Evolutionary conservation across 176 grass and related monocot genomes (phyloP), one percentile per base, ranked within the genome.

Genomic region (Musa itinerans): DNA sequence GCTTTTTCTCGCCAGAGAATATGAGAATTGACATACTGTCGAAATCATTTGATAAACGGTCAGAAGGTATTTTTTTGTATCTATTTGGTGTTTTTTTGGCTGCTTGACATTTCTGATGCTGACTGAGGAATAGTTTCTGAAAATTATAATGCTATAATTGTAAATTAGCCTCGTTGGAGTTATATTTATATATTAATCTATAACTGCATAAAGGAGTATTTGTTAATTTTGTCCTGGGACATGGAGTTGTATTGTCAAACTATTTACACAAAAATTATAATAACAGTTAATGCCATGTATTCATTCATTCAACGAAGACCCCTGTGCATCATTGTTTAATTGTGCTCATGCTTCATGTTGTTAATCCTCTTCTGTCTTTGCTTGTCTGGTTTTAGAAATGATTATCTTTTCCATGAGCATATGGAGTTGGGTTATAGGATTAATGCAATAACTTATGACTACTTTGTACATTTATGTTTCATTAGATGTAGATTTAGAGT

Each of bases 41-140:
- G 67, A 97, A 80, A 86, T 90, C 90, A 76, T 97, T 97, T 83
- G 90, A 98, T 83, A 93, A 84, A 73, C 78, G 90, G 48, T 93
- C 87, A 58, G 71, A 85, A 93, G 94, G 94, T 97, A 93, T 72
- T 19, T 58, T 65, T 34, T 62, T 49, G 48, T 23, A 21, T 9
- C 26, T 15, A 19, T n/a, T 20, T n/a, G 7, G 6, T 57, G 21
- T 9, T 74, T 56, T 15, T 50, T 27, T 58, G n/a, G 8, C 22
- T 77, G 11, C 65, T 52, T 54, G 19, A 77, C 20, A 2, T 52
- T 53, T 10, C 1, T 20, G 56, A 76, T 65, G 27, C 19, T 65
- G 20, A 23, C 15, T 68, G 8, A 23, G 16, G 7, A n/a, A 50
- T 50, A 19, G 16, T 70, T 70, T 50, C 67, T 50, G 6, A n/a